These are phyloP conservation scores for Ogataea ramenticola DNA, from an alignment of 805 yeast genomes.

Conservation along the genomic window DNA sequence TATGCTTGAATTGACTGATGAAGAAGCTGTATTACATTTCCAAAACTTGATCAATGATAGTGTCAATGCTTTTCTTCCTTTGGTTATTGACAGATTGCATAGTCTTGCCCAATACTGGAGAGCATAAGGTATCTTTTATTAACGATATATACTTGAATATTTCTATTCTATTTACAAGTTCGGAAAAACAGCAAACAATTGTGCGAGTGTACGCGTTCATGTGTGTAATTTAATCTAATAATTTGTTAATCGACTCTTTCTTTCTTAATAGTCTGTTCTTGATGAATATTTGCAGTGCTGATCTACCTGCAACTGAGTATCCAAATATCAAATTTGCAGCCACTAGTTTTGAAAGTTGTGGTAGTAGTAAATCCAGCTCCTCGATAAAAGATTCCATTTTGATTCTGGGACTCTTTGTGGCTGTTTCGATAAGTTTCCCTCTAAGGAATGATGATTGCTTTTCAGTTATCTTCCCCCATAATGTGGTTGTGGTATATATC, in stretches of 20 bases:
- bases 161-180: background rate
- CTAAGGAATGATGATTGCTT: conserved; percentile 16
- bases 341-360: background rate
- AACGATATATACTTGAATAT: background rate
- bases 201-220: too few relatives aligned
- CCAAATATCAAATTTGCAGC: conserved; percentile 26
- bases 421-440: conserved; percentile 9
- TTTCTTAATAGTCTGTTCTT: conserved; percentile 15
- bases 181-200: too few relatives aligned
- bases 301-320: conserved; percentile 20
- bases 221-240: conserved; percentile 4
- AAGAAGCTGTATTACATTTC: conserved; percentile 91
- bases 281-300: conserved; percentile 20
- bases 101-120: conserved; percentile 98
- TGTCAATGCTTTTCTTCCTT: conserved; percentile 88
- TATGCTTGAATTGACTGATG: conserved; percentile 88
- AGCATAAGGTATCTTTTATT: conserved; percentile 37
- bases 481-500: conserved; percentile 4
- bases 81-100: conserved; percentile 91
- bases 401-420: conserved; percentile 14
- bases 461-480: conserved; percentile 12
- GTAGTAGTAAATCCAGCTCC: background rate
- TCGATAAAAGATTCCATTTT: conserved; percentile 12
- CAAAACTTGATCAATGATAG: conserved; percentile 91
- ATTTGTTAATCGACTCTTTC: conserved; percentile 11